Conservation (phyloP, 345 rosid species). For the Triadica sebifera region DNA sequence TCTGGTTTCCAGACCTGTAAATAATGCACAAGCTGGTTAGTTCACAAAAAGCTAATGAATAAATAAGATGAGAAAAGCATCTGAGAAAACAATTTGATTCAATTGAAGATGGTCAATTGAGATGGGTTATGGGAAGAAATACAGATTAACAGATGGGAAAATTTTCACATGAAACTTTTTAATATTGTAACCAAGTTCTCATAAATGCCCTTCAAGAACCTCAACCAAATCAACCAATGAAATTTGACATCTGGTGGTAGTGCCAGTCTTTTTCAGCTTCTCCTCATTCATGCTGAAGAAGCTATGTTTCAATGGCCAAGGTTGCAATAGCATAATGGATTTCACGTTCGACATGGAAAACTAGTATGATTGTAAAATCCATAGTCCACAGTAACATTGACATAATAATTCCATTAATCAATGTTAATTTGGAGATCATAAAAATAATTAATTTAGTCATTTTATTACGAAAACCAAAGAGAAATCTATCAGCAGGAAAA, state of each 20-base stretch:
- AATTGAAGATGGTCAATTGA: not conserved
- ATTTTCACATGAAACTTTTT: not conserved
- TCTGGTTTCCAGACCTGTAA: conserved; percentile 68
- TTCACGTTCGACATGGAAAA: not conserved
- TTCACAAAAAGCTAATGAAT: conserved; percentile 13
- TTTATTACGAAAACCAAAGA: conserved; percentile 10
- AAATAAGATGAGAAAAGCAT: not conserved
- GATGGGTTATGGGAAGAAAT: not conserved
- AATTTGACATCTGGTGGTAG: not conserved
- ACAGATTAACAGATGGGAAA: not conserved
- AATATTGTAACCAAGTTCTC: not conserved
- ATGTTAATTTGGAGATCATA: not conserved
- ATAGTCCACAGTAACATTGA: not conserved
- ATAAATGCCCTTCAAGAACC: not conserved
- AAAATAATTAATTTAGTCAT: not conserved
- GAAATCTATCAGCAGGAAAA: conserved; percentile 1
- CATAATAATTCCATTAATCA: not conserved
- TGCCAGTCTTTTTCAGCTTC: not conserved
- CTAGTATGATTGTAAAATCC: not conserved
- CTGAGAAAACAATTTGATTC: conserved; percentile 7
- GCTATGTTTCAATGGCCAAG: not conserved
- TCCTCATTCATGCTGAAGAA: not conserved
- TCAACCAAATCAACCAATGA: not conserved
- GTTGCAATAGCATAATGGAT: conserved; percentile 8
- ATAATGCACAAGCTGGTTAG: conserved; percentile 23